A percentile compares a stretch with the other conserved stretches of the same genome.
phyloP scores from a whole-genome alignment of 257 asterid genomes.

The Solanum chmielewskii region DNA sequence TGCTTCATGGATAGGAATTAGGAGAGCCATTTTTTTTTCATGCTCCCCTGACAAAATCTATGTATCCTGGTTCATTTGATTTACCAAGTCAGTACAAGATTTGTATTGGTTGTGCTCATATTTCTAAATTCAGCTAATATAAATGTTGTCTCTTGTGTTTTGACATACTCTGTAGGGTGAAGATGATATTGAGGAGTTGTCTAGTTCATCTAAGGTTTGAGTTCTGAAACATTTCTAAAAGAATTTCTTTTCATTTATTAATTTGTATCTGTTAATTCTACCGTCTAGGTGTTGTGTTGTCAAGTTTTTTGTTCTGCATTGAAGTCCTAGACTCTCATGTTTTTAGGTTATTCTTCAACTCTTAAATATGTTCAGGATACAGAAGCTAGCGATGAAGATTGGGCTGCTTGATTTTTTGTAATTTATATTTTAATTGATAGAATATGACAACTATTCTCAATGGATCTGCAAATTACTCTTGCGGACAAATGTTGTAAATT shows the following conservation, averaged over 20 bases:
- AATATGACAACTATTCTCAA: background rate
- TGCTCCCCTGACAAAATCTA: background rate
- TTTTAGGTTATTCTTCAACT: background rate
- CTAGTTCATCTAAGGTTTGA: constrained; percentile 52
- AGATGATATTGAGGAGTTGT: constrained; percentile 53
- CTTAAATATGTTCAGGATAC: constrained; percentile 24
- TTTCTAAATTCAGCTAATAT: background rate
- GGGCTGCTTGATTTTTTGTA: constrained; percentile 29
- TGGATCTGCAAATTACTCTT: background rate
- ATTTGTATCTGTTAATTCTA: background rate
- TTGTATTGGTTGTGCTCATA: background rate
- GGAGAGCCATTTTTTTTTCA: background rate
- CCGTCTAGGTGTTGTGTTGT: background rate
- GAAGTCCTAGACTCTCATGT: background rate
- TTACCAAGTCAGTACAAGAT: background rate
- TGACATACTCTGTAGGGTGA: constrained; percentile 27
- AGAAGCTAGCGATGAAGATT: constrained; percentile 55
- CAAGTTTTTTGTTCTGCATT: background rate
- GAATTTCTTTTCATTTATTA: background rate
- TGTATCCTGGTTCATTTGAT: background rate
- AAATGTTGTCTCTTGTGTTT: background rate
- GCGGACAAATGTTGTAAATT: background rate
- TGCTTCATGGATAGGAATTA: background rate
- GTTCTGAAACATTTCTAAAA: background rate
- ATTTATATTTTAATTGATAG: background rate